Base-by-base conservation (phyloP, 352 stramenopile species). In the Phytophthora litchii region DNA sequence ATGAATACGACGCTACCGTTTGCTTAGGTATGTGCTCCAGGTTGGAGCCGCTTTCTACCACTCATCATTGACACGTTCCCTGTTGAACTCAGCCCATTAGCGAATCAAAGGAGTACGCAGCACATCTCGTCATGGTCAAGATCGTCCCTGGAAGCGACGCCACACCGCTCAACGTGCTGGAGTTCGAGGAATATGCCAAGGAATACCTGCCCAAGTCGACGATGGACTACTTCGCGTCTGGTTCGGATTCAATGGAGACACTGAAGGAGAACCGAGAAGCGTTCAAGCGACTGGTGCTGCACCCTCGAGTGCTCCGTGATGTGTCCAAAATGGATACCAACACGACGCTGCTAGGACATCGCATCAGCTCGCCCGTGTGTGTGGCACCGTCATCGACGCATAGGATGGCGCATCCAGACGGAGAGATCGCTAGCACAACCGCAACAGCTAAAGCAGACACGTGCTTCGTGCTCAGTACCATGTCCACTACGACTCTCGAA, bases 401-500 rank as follows among this genome's bases (percentile, higher is more conserved):
- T 54, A 72, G 91, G 53, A 98, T 98, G 91, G 97, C 96, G 44
- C 94, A 98, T 51, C 94, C 89, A 35, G 90, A 98, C 49, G 95
- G 95, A 31, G 95, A 98, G 73, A 72, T 88, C 23, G 95, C 88
- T 11, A 95, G 86, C 34, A 83, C 87, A 6, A 75, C 73, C 12
- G 94, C 93, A 1, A 82, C 94, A 0, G 54, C 91, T 42, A 93
- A 95, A 55, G 78, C 87, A 20, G 89, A 89, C 48, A 94, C 85
- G 25, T 80, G 96, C 64, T 97, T 96, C 65, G 95, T 97, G 35
- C 76, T 98, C 31, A 97, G 91, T 49, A 96, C 90, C 13, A 80
- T 98, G 50, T 53, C 59, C 21, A 67, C 59, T 4, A 67, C 51
- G 23, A 67, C 43, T 20, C 43, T 63, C 19, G 51, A 89, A 70